Evolutionary conservation across 2,329 filamentous ascomycete genomes (phyloP).

Genomic region (Zasmidium citrigriseum): DNA sequence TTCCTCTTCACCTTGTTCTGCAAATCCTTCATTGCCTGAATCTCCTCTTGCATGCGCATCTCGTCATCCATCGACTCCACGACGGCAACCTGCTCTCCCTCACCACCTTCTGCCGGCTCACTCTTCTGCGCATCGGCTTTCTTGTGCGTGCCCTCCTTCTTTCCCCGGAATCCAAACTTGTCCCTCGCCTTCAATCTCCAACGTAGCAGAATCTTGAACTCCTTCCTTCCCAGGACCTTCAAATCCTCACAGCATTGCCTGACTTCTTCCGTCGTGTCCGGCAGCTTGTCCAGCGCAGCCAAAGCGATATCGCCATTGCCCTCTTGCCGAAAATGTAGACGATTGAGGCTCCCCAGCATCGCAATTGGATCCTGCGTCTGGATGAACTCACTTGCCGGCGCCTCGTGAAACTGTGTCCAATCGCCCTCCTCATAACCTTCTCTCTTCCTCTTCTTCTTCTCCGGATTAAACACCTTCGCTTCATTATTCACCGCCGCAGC

Average conservation of each 20-base stretch:
- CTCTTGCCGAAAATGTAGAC: conserved; percentile 79
- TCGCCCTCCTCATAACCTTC: conserved; percentile 98
- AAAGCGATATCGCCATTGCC: conserved; percentile 75
- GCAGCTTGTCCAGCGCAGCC: conserved; percentile 79
- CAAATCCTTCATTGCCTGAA: conserved; percentile 79
- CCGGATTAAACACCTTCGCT: conserved; percentile 96
- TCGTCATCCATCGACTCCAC: conserved; percentile 94
- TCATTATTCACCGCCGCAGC: conserved; percentile 90
- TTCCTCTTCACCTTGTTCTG: conserved; percentile 77
- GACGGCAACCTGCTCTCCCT: conserved; percentile 69
- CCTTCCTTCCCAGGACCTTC: conserved; percentile 87
- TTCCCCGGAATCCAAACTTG: conserved; percentile 81
- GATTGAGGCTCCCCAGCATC: conserved; percentile 83
- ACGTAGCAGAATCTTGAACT: conserved; percentile 85
- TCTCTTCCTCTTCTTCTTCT: conserved; percentile 95
- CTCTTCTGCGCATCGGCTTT: conserved; percentile 37
- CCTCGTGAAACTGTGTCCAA: conserved; percentile 87
- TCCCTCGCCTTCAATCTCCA: conserved; percentile 91
- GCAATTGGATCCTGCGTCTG: conserved; percentile 91
- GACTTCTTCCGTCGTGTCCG: conserved; percentile 84
- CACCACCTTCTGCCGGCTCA: conserved; percentile 37
- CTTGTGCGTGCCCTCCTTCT: conserved; percentile 54
- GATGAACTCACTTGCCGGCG: conserved; percentile 87
- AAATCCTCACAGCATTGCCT: conserved; percentile 76
- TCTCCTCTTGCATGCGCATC: conserved; percentile 81